Base-by-base conservation (phyloP, 805 yeast genomes). In the Henningerozyma blattae region DNA sequence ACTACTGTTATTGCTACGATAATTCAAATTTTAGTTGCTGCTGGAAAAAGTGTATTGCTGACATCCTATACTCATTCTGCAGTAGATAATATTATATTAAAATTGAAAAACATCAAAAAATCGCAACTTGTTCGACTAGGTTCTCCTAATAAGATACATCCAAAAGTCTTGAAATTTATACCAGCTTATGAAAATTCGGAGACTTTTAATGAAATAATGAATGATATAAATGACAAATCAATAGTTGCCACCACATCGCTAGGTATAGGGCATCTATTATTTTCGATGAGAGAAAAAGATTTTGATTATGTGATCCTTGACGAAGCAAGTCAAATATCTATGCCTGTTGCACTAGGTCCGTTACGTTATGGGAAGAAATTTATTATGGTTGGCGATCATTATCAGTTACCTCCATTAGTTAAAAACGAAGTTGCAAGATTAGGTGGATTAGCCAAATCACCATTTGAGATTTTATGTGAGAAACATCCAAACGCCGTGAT, bases 281-380 rank as follows among this genome's bases (percentile, higher is more conserved):
- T 50, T 34, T 58, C 68, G 5, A 32, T 46, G 22, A 39, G 43
- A 17, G 47, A 63, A 47, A 56, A 72, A 22, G 65, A 61, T 13
- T 91, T 91, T 56, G 98, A 91, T 48, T 89, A 82, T 50, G 93
- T 96, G 50, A 86, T 91, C 28, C 70, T 91, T 29, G 99, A 91
- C 54, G 99, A 91, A 54, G 97, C 97, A 0, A 86, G 96, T 1
- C 98, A 91, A 50, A 82, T 89, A 1, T 79, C 96, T 0, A 66
- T 89, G 67, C 98, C 99, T 0, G 67, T 83, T 5, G 81, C 93
- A 45, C 55, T 91, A 19, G 98, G 97, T 0, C 97, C 98, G 0
- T 54, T 91, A 31, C 57, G 86, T 22, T 72, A 70, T 42, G 77
- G 86, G 22, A 77, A 79, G 30, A 81, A 71, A 54, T 91, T 89